These are phyloP conservation scores for Acacia acuminata DNA, from an alignment of 306 rosid genomes.

Conservation along the genomic window DNA sequence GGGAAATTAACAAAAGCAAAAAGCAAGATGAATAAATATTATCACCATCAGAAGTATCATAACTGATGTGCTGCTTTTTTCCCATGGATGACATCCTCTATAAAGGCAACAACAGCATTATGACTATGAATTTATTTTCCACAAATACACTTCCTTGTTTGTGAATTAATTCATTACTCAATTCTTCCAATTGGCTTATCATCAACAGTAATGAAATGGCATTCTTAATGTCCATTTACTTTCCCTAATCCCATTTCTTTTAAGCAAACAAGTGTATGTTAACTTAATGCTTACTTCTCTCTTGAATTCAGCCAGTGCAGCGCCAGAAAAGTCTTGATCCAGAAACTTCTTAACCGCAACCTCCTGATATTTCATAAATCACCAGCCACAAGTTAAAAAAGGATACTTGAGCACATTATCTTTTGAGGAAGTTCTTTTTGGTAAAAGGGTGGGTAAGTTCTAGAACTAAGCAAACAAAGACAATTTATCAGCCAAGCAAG, in stretches of 20 bases:
- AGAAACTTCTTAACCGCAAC: conserved; percentile 98
- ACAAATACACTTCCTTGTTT: neutral
- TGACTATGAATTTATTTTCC: neutral
- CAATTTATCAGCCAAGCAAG: conserved; percentile 3
- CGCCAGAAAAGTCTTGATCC: conserved; percentile 98
- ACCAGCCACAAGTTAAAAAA: conserved; percentile 33
- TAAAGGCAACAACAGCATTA: neutral
- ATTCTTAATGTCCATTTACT: neutral
- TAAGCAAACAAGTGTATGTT: neutral
- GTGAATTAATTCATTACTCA: neutral
- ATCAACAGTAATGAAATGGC: neutral
- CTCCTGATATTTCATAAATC: conserved; percentile 67
- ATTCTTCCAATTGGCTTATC: neutral
- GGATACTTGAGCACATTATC: conserved; percentile 25
- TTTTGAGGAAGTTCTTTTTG: neutral
- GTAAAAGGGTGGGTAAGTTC: neutral
- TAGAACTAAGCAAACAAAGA: conserved; percentile 9
- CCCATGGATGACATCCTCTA: neutral
- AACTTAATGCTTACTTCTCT: conserved; percentile 81
- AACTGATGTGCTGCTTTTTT: neutral
- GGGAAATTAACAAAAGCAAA: neutral
- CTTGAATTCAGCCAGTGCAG: conserved; percentile 99
- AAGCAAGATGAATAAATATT: neutral
- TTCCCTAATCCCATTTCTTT: neutral
- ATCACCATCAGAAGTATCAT: neutral